A percentile compares a stretch with the other conserved stretches of the same genome.
Conservation (phyloP, 768 basidiomycete species). For the Lactarius akahatsu region DNA sequence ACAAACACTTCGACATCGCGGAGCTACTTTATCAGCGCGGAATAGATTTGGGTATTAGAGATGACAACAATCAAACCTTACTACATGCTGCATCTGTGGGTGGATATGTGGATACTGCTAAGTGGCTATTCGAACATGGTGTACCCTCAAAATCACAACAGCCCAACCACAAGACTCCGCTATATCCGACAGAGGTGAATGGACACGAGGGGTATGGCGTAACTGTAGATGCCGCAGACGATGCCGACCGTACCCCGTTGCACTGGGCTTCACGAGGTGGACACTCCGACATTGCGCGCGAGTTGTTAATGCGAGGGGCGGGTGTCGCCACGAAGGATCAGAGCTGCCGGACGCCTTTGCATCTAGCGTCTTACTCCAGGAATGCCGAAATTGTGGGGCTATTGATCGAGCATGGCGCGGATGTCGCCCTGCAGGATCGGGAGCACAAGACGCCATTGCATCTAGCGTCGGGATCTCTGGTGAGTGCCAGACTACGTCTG, state of each 20-base stretch:
- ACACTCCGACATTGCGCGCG: neutral
- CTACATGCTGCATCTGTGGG: neutral
- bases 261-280: neutral
- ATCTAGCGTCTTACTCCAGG: neutral
- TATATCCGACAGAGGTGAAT: neutral
- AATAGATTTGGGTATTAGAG: neutral
- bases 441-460: neutral
- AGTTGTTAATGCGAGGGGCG: neutral
- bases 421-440: neutral
- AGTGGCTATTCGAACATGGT: neutral
- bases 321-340: neutral
- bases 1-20: neutral
- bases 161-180: neutral
- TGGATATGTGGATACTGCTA: neutral
- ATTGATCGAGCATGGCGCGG: neutral
- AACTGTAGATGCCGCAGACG: rapidly evolving
- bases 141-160: neutral
- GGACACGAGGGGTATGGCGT: neutral
- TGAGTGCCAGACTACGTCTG: too few species aligned
- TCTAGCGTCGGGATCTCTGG: too few species aligned
- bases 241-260: neutral
- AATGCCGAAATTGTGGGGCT: neutral
- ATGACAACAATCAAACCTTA: neutral
- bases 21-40: neutral
- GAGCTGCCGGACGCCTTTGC: neutral